These are phyloP conservation scores for Calvatia gigantea DNA, from an alignment of 768 basidiomycete genomes.

Conservation along the genomic window DNA sequence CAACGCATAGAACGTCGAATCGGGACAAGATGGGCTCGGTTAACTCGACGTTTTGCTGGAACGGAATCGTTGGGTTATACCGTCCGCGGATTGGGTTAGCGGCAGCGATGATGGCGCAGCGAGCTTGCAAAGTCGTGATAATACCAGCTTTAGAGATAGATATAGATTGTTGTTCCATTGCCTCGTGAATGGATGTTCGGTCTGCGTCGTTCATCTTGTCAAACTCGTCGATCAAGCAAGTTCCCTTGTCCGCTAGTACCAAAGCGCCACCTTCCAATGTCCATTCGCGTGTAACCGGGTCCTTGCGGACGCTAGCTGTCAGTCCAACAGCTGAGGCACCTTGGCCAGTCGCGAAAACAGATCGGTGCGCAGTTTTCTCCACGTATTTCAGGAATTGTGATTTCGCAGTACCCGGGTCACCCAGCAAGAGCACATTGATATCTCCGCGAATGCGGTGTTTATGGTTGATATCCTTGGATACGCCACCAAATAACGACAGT, in stretches of 20 bases:
- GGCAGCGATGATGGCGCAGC: conserved; percentile 96
- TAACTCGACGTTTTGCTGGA: conserved; percentile 97
- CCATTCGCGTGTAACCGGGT: conserved; percentile 97
- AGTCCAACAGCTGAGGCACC: conserved; percentile 98
- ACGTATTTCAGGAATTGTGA: conserved; percentile 99
- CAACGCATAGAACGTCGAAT: conserved; percentile 97
- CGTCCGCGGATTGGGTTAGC: conserved; percentile 97
- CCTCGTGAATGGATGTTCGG: conserved; percentile 97
- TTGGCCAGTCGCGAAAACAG: conserved; percentile 97
- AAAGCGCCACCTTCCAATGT: conserved; percentile 97
- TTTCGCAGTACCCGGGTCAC: conserved; percentile 98
- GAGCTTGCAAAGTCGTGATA: conserved; percentile 95
- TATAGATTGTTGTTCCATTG: conserved; percentile 99
- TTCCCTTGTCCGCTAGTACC: conserved; percentile 97
- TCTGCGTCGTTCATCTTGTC: conserved; percentile 99
- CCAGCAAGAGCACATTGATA: conserved; percentile 93
- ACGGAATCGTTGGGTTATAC: conserved; percentile 98
- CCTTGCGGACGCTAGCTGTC: conserved; percentile 98
- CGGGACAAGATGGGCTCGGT: conserved; percentile 98
- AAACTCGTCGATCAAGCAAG: conserved; percentile 97
- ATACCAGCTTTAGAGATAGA: conserved; percentile 99
- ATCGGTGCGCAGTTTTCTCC: conserved; percentile 97
- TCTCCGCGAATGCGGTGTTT: conserved; percentile 97
- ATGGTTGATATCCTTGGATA: conserved; percentile 93
- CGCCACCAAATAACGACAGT: conserved; percentile 91